These are phyloP conservation scores for Fusarium poae DNA, from an alignment of 2,329 filamentous ascomycete species.

Conservation along the genomic window DNA sequence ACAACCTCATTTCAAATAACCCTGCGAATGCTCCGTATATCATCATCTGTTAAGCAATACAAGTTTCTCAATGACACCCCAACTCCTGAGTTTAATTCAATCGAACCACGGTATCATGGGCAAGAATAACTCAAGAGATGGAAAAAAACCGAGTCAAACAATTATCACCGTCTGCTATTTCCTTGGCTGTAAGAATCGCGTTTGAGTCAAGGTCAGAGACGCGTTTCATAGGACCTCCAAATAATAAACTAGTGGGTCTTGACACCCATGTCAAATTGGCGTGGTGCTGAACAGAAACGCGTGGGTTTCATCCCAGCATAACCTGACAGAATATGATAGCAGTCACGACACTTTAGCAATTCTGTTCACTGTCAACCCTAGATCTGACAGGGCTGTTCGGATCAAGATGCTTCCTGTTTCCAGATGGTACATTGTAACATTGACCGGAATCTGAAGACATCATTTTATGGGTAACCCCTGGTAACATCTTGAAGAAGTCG, in stretches of 20 bases:
- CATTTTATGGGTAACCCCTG: neutral
- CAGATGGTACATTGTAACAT: constrained; percentile 1
- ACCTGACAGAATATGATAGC: neutral
- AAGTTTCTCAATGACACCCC: neutral
- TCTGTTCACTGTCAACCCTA: neutral
- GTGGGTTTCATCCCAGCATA: neutral
- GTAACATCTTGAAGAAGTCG: neutral
- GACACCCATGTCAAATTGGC: neutral
- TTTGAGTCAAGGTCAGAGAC: constrained; percentile 4
- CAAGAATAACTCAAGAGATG: neutral
- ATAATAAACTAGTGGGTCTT: neutral
- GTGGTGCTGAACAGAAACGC: neutral
- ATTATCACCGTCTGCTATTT: neutral
- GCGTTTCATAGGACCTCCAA: neutral
- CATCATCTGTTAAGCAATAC: neutral
- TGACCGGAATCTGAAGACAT: neutral
- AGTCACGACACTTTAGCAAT: neutral
- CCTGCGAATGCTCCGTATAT: neutral
- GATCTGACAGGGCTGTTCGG: constrained; percentile 3
- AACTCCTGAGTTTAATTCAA: neutral
- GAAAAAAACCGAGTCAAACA: neutral
- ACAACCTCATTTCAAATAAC: neutral
- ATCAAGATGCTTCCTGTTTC: constrained; percentile 17
- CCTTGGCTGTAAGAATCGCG: neutral
- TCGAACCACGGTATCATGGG: neutral